Evolutionary conservation across 1,284 basidiomycete genomes (phyloP), one percentile per base, ranked within the genome.

Genomic region (Ustilago shanxiensis): DNA sequence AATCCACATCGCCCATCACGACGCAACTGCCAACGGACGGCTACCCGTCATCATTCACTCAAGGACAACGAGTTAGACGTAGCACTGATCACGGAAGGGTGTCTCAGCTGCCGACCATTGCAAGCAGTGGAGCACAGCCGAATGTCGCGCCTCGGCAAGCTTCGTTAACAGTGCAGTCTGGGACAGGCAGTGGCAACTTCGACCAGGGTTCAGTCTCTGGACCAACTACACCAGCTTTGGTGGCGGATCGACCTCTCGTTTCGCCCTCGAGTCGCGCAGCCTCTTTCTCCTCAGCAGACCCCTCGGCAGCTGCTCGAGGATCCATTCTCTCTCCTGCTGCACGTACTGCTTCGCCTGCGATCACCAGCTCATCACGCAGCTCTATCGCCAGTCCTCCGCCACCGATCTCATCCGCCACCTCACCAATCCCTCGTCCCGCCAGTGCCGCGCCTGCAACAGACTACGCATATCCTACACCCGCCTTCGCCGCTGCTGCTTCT

Each of bases 1-100:
- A 61, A 22, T 18, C 60, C 6, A 56, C 60, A 3, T 60, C 64
- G 26, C 64, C 60, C 13, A 64, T 57, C 18, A 64, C 57, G 10
- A 37, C 53, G 55, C 49, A 51, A 31, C 45, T 62, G 22, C 47
- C 39, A 1, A 35, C 28, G n/a, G 71, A 73, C 5, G 65, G 52
- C 3, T 65, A 51, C 13, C 56, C 65, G 0, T 57, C 57, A n/a
- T 54, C 58, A 0, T 57, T 65, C 29, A 65, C 53, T 2, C 71
- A 57, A 18, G 37, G 44, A 0, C 54, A 50, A 1, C 57, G 58
- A 5, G 61, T 49, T 14, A 58, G 71, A 35, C 61, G 66, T 14
- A 73, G 71, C 58, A 73, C 66, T 6, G 71, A 73, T 16, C 71
- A 73, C 2, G 62, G 65, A 1, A 57, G 65, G 1, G 56, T 63